Evolutionary conservation across 345 rosid species (phyloP).

Genomic region (Populus deltoides): DNA sequence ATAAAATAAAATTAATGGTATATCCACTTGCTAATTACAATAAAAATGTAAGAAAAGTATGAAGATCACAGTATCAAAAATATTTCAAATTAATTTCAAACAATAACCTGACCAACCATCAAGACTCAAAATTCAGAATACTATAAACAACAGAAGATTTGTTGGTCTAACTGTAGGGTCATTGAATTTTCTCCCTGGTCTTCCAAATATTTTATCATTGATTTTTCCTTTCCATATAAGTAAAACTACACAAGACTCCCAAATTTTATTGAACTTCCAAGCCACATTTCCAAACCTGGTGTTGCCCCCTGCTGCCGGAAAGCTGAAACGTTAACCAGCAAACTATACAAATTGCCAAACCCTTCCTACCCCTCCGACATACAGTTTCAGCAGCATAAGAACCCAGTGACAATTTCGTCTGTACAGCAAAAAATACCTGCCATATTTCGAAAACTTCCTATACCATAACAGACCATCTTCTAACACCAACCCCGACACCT

Average conservation of each 20-base stretch:
- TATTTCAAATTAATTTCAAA: too few relatives aligned
- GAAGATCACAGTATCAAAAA: too few relatives aligned
- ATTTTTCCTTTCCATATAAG: too few relatives aligned
- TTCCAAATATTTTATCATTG: neutral
- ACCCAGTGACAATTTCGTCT: neutral
- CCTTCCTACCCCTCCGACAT: neutral
- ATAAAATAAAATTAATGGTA: too few relatives aligned
- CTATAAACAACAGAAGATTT: too few relatives aligned
- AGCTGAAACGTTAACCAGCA: neutral
- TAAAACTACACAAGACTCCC: neutral
- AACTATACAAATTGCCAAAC: neutral
- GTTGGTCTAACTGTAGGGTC: too few relatives aligned
- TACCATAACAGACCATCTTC: neutral
- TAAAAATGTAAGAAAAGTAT: too few relatives aligned
- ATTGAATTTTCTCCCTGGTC: neutral
- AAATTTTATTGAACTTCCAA: too few relatives aligned
- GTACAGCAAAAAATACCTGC: neutral
- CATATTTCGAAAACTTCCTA: neutral
- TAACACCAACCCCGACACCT: neutral
- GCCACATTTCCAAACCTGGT: constrained; percentile 5
- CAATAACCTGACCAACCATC: too few relatives aligned
- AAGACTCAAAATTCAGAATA: too few relatives aligned
- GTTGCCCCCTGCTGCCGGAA: constrained; percentile 16
- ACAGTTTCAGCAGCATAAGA: neutral
- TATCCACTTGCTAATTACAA: too few relatives aligned